phyloP scores from a whole-genome alignment of 805 yeast genomes.

The Metschnikowia gruessii region DNA sequence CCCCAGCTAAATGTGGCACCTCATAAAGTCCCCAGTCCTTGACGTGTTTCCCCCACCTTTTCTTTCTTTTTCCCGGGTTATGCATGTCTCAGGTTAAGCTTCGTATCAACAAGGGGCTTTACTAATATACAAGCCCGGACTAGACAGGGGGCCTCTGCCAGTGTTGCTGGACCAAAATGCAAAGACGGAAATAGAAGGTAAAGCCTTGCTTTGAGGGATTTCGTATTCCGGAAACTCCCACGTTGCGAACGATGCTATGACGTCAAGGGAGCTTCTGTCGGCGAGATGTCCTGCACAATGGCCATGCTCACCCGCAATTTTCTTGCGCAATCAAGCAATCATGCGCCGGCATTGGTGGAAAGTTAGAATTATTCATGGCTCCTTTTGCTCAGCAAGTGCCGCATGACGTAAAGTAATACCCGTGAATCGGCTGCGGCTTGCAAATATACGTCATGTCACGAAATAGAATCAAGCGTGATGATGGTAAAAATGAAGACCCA shows the following conservation, averaged over 20 bases:
- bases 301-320: neutral
- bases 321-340: constrained; percentile 12
- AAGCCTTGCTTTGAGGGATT: no score
- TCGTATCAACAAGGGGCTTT: neutral
- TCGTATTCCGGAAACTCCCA: neutral
- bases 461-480: no score
- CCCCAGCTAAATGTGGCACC: neutral
- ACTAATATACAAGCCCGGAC: constrained; percentile 7
- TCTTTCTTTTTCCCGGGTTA: neutral
- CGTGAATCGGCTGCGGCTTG: no score
- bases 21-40: neutral
- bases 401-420: neutral
- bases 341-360: constrained; percentile 2
- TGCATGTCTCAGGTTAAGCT: constrained; percentile 3
- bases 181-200: neutral
- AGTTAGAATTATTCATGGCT: neutral
- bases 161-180: constrained; percentile 1
- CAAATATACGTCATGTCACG: no score
- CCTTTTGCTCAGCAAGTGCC: neutral
- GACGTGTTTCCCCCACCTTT: neutral
- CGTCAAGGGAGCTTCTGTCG: constrained; percentile 4
- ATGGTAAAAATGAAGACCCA: no score
- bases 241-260: constrained; percentile 3
- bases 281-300: constrained; percentile 9
- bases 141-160: neutral